phyloP scores from a whole-genome alignment of 768 basidiomycete species.

The Lepiota venenata region DNA sequence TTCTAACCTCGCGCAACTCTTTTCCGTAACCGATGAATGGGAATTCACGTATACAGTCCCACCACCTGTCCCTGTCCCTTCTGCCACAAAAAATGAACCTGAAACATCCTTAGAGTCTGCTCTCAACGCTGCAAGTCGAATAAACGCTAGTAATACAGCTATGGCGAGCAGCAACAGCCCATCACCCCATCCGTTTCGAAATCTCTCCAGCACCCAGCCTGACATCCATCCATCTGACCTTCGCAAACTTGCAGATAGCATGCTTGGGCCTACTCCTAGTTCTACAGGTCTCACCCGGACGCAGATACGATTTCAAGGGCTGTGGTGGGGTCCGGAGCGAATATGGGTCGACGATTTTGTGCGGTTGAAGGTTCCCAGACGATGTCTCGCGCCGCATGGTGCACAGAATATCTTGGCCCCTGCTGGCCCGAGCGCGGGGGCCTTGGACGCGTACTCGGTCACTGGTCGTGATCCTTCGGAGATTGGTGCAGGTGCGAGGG shows the following conservation, averaged over 20 bases:
- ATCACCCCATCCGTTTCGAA: constrained; percentile 9
- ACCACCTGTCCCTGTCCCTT: constrained; percentile 14
- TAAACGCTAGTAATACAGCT: constrained; percentile 29
- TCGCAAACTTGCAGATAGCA: background rate
- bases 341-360: constrained; percentile 88
- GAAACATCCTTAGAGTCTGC: constrained; percentile 37
- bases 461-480: constrained; percentile 23
- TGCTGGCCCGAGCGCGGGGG: constrained; percentile 49
- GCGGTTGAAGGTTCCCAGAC: constrained; percentile 67
- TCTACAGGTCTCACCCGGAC: constrained; percentile 15
- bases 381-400: constrained; percentile 65
- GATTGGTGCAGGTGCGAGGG: constrained; percentile 55
- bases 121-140: constrained; percentile 42
- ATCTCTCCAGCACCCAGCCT: constrained; percentile 4
- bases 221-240: background rate
- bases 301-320: constrained; percentile 68
- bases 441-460: constrained; percentile 21
- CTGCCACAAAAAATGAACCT: constrained; percentile 15
- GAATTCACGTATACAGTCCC: constrained; percentile 51
- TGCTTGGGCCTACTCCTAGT: constrained; percentile 7
- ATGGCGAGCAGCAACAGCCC: background rate
- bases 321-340: constrained; percentile 90
- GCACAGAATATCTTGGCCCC: constrained; percentile 56
- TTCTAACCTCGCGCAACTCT: constrained; percentile 55
- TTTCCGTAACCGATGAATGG: constrained; percentile 75